These are phyloP conservation scores for Polychytrium aggregatum DNA, from an alignment of 192 early-diverging fungal species.

Conservation along the genomic window DNA sequence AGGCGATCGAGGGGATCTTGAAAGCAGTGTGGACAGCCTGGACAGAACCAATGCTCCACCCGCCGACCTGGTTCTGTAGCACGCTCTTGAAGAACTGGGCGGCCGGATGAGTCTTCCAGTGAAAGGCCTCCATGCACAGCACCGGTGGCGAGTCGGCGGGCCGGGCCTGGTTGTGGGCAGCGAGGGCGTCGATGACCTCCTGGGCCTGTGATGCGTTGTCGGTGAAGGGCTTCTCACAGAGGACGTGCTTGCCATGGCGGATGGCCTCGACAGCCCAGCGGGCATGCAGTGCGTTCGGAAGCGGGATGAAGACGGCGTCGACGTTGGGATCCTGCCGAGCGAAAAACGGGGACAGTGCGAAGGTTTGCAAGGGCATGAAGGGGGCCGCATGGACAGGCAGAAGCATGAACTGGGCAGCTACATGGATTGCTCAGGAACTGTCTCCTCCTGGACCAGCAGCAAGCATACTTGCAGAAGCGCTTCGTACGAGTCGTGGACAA, in stretches of 20 bases:
- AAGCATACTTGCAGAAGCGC: slow-evolving; percentile 32
- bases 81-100: slow-evolving; percentile 7
- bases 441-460: no score
- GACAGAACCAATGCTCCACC: slow-evolving; percentile 5
- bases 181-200: slow-evolving; percentile 4
- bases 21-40: background rate
- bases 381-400: no score
- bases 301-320: slow-evolving; percentile 47
- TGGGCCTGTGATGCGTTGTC: slow-evolving; percentile 15
- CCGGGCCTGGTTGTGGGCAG: background rate
- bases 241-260: slow-evolving; percentile 44
- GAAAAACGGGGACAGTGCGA: no score
- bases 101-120: slow-evolving; percentile 16
- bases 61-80: slow-evolving; percentile 4
- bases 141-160: slow-evolving; percentile 1
- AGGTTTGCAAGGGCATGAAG: no score
- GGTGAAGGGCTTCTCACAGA: slow-evolving; percentile 32
- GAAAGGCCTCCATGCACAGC: slow-evolving; percentile 18
- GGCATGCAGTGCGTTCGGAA: slow-evolving; percentile 39
- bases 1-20: background rate
- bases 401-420: no score
- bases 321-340: slow-evolving; percentile 25
- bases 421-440: no score
- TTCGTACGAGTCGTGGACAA: slow-evolving; percentile 31
- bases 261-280: slow-evolving; percentile 34